phyloP scores from a whole-genome alignment of 768 basidiomycete species.

The Crassisporium funariophilum region DNA sequence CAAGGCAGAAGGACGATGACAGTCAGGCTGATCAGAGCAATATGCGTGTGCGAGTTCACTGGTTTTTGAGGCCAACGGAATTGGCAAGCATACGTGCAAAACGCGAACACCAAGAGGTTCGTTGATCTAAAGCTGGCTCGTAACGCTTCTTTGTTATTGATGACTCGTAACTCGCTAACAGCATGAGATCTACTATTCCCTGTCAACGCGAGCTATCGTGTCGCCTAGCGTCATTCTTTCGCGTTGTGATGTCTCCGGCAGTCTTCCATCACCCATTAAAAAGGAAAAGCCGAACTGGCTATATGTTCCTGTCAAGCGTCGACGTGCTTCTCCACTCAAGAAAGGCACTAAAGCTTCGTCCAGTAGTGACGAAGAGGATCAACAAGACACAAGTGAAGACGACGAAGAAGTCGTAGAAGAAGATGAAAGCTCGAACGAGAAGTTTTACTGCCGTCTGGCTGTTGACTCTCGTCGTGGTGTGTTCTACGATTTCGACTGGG shows the following conservation, averaged over 20 bases:
- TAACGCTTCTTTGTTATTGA: conserved; percentile 1
- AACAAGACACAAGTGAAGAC: conserved; percentile 6
- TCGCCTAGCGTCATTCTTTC: conserved; percentile 53
- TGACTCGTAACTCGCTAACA: neutral
- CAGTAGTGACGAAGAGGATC: conserved; percentile 23
- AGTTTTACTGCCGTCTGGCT: conserved; percentile 61
- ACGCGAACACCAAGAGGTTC: conserved; percentile 61
- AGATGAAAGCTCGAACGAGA: conserved; percentile 14
- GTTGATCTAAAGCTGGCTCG: too few relatives aligned
- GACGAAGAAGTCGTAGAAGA: conserved; percentile 15
- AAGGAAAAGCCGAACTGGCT: conserved; percentile 11
- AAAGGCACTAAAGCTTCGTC: conserved; percentile 19
- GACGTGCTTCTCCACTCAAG: conserved; percentile 16
- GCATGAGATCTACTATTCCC: conserved; percentile 74
- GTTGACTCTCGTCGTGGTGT: conserved; percentile 59
- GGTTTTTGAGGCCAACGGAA: conserved; percentile 73
- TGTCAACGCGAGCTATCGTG: conserved; percentile 49
- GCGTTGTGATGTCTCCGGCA: conserved; percentile 50
- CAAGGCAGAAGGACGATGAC: conserved; percentile 30
- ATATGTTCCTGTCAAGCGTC: conserved; percentile 17
- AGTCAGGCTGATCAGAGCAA: conserved; percentile 34
- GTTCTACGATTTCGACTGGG: conserved; percentile 67
- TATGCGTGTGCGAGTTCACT: conserved; percentile 67
- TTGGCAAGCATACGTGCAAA: conserved; percentile 61
- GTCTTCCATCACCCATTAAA: conserved; percentile 14